A percentile compares a stretch with the other conserved stretches of the same genome.
phyloP scores from a whole-genome alignment of 768 basidiomycete species.

The Termitomyces sp. region DNA sequence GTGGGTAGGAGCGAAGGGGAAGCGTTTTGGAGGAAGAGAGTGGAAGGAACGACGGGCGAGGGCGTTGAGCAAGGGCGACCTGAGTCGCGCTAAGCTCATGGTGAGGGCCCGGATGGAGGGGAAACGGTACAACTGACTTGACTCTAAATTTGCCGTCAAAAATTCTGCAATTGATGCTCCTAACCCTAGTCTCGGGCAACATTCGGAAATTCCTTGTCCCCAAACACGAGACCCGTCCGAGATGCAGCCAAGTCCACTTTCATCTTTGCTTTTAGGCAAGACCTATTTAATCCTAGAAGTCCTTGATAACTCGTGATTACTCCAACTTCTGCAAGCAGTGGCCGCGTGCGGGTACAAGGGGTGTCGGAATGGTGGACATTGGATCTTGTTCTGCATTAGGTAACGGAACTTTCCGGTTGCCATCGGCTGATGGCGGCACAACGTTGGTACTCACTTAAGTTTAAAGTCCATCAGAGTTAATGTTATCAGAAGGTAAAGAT shows the following conservation, averaged over 20 bases:
- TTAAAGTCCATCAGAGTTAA: no score
- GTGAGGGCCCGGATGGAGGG: slow-evolving; percentile 13
- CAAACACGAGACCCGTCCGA: slow-evolving; percentile 1
- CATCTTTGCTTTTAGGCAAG: neutral
- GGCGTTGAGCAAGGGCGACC: slow-evolving; percentile 29
- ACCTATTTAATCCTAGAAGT: neutral
- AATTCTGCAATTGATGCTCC: slow-evolving; percentile 3
- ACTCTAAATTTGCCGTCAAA: slow-evolving; percentile 8
- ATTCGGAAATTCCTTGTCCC: slow-evolving; percentile 4
- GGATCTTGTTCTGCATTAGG: no score
- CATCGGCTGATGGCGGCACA: no score
- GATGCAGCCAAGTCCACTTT: no score
- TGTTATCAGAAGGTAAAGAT: no score
- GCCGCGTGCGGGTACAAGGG: no score
- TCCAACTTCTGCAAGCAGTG: no score
- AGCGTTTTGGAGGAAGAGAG: slow-evolving; percentile 28
- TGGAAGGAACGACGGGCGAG: slow-evolving; percentile 48
- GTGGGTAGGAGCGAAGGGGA: slow-evolving; percentile 40
- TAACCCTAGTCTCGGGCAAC: slow-evolving; percentile 9
- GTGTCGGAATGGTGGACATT: no score
- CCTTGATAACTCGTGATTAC: no score
- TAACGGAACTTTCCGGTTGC: no score
- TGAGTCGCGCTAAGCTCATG: slow-evolving; percentile 40
- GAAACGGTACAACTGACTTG: slow-evolving; percentile 13
- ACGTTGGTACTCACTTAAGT: no score